Base-by-base conservation (phyloP, 495 filamentous ascomycete species). In the Sordaria brevicollis region DNA sequence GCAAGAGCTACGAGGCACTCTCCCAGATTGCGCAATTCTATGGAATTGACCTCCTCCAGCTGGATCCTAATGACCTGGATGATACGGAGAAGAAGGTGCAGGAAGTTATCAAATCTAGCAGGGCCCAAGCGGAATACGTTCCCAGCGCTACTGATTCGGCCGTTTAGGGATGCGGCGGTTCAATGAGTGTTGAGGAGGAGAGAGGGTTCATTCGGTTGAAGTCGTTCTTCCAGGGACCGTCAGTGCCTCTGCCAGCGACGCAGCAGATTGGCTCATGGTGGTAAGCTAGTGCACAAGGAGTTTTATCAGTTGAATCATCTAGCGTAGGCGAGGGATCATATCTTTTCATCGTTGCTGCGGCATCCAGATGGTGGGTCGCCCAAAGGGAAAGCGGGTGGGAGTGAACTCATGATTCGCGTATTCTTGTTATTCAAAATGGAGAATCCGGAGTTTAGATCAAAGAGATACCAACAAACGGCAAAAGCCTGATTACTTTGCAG, bases 31-130 rank as follows among this genome's bases (percentile, higher is more conserved):
- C 89, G 68, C 76, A 86, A 4, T 90, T 90, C 78, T 97, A 85
- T 71, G 78, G 74, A 9, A 86, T 88, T 57, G 85, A 87, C 70
- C 73, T 86, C 65, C 78, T 86, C 13, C 79, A 81, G 70, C 80
- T 88, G 54, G 76, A 78, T 68, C 80, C 81, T 21, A 82, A 86
- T 17, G 93, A 97, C 76, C 96, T 93, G 93, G 94, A 97, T 71
- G 79, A 84, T 41, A 91, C 93, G n/a, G 94, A 97, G 80, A 82
- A 85, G 68, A 85, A 88, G 65, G 88, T 97, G 69, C 92, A 96
- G 82, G 86, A 85, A 62, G 88, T 93, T 39, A 92, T 96, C 83
- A 94, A 93, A 82, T 92, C 88, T 72, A 87, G 86, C 57, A 86
- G 93, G 67, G 89, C 92, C 36, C 88, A 88, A 71, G 81, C 86